Percentiles rank a stretch among this genome's conserved stretches.
These are phyloP conservation scores for Phytophthora pisi DNA, from an alignment of 352 stramenopile genomes.

Conservation along the genomic window DNA sequence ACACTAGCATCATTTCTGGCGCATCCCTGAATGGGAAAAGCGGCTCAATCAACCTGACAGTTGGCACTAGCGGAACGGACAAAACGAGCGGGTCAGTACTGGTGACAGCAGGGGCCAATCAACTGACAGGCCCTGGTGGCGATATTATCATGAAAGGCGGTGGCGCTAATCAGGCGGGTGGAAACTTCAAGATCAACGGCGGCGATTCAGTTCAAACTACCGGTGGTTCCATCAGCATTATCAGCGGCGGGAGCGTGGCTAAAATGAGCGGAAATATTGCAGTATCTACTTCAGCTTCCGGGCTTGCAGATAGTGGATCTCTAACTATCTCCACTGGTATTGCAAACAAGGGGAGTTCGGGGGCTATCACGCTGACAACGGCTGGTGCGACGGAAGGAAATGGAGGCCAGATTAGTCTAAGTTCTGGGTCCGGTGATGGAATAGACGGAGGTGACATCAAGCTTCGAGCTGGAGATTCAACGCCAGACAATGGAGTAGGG, in stretches of 20 bases:
- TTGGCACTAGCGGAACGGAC: slow-evolving; percentile 18
- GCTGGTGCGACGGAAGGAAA: slow-evolving; percentile 22
- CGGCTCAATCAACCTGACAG: slow-evolving; percentile 27
- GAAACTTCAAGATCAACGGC: slow-evolving; percentile 9
- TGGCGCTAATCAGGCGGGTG: slow-evolving; percentile 14
- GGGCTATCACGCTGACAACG: slow-evolving; percentile 24
- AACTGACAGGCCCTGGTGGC: slow-evolving; percentile 27
- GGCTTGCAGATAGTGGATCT: slow-evolving; percentile 22
- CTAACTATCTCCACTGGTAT: slow-evolving; percentile 26
- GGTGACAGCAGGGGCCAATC: slow-evolving; percentile 24
- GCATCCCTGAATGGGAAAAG: slow-evolving; percentile 26
- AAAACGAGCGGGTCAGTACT: slow-evolving; percentile 21
- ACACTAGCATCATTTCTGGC: slow-evolving; percentile 23
- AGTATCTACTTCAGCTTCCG: slow-evolving; percentile 12
- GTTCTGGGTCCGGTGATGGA: slow-evolving; percentile 19
- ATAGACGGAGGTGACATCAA: slow-evolving; percentile 27
- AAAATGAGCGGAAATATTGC: slow-evolving; percentile 28
- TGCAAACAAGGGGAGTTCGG: slow-evolving; percentile 27
- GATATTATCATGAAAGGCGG: slow-evolving; percentile 25
- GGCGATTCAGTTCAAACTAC: slow-evolving; percentile 26
- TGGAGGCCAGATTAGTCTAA: slow-evolving; percentile 33
- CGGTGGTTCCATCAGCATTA: slow-evolving; percentile 29
- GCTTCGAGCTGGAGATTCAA: slow-evolving; percentile 28
- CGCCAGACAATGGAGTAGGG: slow-evolving; percentile 19
- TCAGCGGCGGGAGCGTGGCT: slow-evolving; percentile 27